These are phyloP conservation scores for Scedosporium dehoogii DNA, from an alignment of 2,329 filamentous ascomycete species.

Conservation along the genomic window DNA sequence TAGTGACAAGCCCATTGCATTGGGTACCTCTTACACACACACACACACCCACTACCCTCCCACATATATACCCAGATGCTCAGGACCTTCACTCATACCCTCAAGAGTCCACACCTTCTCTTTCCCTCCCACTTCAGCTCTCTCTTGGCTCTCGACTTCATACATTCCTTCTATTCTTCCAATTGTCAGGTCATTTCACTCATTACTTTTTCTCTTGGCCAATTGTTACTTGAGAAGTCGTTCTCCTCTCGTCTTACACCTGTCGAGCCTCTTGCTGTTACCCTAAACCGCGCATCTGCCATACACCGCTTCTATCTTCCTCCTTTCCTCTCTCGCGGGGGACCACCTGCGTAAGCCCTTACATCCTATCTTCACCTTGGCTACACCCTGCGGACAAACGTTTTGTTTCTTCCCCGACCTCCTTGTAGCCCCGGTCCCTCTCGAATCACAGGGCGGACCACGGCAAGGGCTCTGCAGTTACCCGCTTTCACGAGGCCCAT, in stretches of 20 bases:
- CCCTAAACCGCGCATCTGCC: not conserved
- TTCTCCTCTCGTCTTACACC: not conserved
- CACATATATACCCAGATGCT: not conserved
- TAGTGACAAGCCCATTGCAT: not conserved
- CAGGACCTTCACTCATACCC: not conserved
- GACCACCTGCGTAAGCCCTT: not conserved
- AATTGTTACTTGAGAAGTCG: too few species aligned
- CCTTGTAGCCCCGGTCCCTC: not conserved
- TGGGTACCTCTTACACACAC: not conserved
- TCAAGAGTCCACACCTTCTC: not conserved
- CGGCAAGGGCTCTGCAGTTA: constrained; percentile 3
- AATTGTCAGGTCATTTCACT: not conserved
- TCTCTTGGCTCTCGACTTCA: not conserved
- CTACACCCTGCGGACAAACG: not conserved
- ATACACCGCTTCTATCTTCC: not conserved
- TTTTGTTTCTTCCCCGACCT: not conserved
- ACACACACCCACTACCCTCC: not conserved
- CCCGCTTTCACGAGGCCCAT: constrained; percentile 7
- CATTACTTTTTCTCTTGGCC: not conserved
- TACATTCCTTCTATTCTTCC: not conserved
- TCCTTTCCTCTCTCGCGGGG: not conserved
- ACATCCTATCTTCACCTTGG: not conserved
- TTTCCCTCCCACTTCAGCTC: not conserved
- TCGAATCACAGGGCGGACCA: constrained; percentile 4
- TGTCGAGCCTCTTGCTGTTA: not conserved